phyloP scores from a whole-genome alignment of 164 flowering plant species.

The Chloranthus sessilifolius region DNA sequence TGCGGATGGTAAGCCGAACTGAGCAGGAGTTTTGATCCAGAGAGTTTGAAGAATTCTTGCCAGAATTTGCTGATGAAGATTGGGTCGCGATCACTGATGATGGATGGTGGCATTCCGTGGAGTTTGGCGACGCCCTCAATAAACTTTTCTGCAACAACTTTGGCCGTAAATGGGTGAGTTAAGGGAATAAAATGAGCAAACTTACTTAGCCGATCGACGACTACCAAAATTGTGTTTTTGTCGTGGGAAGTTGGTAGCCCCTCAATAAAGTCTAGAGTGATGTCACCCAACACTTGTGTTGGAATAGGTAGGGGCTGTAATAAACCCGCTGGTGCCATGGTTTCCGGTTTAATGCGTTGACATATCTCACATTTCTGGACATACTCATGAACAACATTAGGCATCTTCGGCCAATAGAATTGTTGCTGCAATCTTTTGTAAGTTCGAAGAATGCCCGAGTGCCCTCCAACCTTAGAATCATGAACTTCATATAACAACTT shows the following conservation, averaged over 20 bases:
- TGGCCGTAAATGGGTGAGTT: not conserved
- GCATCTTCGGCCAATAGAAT: constrained; percentile 14
- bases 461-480: constrained; percentile 9
- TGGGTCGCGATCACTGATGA: not conserved
- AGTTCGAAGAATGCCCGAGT: not conserved
- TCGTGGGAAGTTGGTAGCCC: not conserved
- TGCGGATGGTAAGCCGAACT: constrained; percentile 2
- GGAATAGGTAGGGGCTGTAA: constrained; percentile 8
- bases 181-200: constrained; percentile 1
- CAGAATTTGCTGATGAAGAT: constrained; percentile 1
- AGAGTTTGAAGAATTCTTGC: not conserved
- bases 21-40: not conserved
- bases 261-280: constrained; percentile 3
- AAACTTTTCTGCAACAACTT: not conserved
- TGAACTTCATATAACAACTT: not conserved
- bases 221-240: not conserved
- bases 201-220: constrained; percentile 3
- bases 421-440: not conserved
- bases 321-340: not conserved
- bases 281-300: not conserved
- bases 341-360: not conserved
- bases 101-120: not conserved
- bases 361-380: not conserved
- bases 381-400: not conserved
- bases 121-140: not conserved